These are phyloP conservation scores for Phytophthora melonis DNA, from an alignment of 352 stramenopile genomes.

Conservation along the genomic window DNA sequence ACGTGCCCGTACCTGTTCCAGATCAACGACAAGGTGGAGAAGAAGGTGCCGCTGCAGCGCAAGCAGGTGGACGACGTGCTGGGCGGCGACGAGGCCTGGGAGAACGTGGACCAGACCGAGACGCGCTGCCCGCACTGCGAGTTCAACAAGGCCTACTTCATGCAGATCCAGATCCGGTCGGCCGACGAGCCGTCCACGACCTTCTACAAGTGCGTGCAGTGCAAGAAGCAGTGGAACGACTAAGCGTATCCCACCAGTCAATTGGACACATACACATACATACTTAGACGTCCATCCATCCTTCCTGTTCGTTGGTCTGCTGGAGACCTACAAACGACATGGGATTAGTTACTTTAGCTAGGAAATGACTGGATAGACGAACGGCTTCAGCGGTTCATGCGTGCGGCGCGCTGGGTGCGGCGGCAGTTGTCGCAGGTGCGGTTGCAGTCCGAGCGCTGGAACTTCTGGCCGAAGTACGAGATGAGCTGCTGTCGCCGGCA, in stretches of 20 bases:
- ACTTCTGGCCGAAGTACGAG: slow-evolving; percentile 84
- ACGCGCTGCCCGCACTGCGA: slow-evolving; percentile 95
- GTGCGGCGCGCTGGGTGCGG: slow-evolving; percentile 46
- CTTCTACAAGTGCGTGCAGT: slow-evolving; percentile 99
- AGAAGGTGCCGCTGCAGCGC: slow-evolving; percentile 91
- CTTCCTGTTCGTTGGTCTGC: neutral
- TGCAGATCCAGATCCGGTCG: slow-evolving; percentile 99
- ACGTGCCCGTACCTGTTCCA: slow-evolving; percentile 92
- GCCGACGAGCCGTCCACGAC: slow-evolving; percentile 98
- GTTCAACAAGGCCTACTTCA: slow-evolving; percentile 98
- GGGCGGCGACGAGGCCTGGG: slow-evolving; percentile 97
- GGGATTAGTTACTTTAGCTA: slow-evolving; percentile 14
- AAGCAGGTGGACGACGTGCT: slow-evolving; percentile 99
- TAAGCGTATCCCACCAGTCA: slow-evolving; percentile 32
- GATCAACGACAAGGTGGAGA: slow-evolving; percentile 90
- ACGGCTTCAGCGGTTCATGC: slow-evolving; percentile 23
- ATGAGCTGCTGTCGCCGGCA: slow-evolving; percentile 82
- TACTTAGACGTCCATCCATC: neutral
- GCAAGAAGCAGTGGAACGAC: slow-evolving; percentile 97
- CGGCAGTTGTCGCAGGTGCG: slow-evolving; percentile 75
- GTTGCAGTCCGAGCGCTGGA: slow-evolving; percentile 70
- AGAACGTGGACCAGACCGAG: slow-evolving; percentile 98
- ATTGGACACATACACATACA: neutral
- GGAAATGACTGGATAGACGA: neutral
- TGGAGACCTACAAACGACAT: slow-evolving; percentile 15